Evolutionary conservation across 768 basidiomycete genomes (phyloP).

Genomic region (Kwoniella sp.): DNA sequence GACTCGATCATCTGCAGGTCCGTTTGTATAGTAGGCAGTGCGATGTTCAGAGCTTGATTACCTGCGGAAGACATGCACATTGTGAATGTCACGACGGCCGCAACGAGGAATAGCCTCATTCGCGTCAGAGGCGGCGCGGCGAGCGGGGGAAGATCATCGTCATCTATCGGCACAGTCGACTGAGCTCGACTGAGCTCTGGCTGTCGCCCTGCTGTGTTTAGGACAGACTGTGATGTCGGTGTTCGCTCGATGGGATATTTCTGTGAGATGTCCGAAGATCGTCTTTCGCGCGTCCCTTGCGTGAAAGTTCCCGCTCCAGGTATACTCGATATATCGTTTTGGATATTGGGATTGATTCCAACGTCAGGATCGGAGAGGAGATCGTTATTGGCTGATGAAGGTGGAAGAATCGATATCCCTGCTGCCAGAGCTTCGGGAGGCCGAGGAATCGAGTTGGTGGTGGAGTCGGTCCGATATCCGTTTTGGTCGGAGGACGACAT

Average conservation of each 20-base stretch:
- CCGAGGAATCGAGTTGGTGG: not conserved
- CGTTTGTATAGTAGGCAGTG: slow-evolving; percentile 52
- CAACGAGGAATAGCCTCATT: slow-evolving; percentile 26
- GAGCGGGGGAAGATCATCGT: slow-evolving; percentile 5
- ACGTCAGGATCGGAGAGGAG: not conserved
- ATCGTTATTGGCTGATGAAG: not conserved
- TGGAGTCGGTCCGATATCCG: not conserved
- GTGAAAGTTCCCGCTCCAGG: too few species aligned
- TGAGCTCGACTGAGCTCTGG: slow-evolving; percentile 2
- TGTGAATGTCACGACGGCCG: slow-evolving; percentile 39
- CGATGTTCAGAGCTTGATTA: slow-evolving; percentile 37
- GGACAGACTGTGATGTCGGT: not conserved
- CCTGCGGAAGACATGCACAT: slow-evolving; percentile 36
- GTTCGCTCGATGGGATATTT: not conserved
- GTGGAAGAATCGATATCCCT: not conserved
- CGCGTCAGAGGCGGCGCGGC: not conserved
- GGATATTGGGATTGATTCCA: not conserved
- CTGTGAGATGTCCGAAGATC: not conserved
- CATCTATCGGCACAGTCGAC: slow-evolving; percentile 12
- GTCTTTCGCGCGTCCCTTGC: not conserved
- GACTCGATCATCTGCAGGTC: slow-evolving; percentile 50
- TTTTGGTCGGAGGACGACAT: not conserved
- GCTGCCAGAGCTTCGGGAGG: not conserved
- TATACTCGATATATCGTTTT: not conserved
- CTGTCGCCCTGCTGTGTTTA: not conserved